Evolutionary conservation across 2,329 filamentous ascomycete species (phyloP).

Genomic region (Passalora sequoiae): DNA sequence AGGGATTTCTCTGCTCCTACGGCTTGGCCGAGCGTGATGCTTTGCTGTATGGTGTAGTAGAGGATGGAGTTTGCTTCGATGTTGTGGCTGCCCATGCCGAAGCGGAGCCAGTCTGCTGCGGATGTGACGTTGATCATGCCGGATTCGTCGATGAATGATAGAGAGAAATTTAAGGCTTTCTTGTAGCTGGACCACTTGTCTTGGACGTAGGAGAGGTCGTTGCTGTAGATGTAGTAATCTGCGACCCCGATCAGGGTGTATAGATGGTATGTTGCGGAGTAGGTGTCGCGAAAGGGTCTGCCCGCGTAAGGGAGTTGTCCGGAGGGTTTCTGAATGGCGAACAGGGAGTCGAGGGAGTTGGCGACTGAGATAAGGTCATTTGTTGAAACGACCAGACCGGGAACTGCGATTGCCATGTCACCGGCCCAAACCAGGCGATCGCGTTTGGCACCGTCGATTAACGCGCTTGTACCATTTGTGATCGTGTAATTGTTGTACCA

Average conservation of each 20-base stretch:
- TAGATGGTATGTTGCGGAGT: conserved; percentile 54
- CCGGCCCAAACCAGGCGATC: conserved; percentile 59
- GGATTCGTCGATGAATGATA: conserved; percentile 40
- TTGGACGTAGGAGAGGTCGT: conserved; percentile 38
- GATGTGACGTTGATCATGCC: conserved; percentile 46
- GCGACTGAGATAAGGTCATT: conserved; percentile 39
- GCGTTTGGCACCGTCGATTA: conserved; percentile 54
- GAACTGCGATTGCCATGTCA: conserved; percentile 53
- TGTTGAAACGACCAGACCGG: conserved; percentile 45
- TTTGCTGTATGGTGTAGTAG: conserved; percentile 50
- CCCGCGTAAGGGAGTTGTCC: conserved; percentile 30
- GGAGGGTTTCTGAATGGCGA: conserved; percentile 27
- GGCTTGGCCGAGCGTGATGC: conserved; percentile 48
- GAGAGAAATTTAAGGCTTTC: conserved; percentile 40
- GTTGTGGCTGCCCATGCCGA: conserved; percentile 49
- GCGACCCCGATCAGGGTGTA: conserved; percentile 45
- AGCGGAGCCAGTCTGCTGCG: conserved; percentile 45
- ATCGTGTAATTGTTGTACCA: conserved; percentile 43
- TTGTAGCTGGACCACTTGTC: conserved; percentile 44
- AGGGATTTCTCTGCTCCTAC: conserved; percentile 40
- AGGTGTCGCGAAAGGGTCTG: conserved; percentile 26
- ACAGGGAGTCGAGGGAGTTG: conserved; percentile 30
- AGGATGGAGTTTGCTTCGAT: conserved; percentile 46
- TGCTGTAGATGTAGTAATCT: conserved; percentile 40
- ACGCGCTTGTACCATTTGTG: conserved; percentile 34